Evolutionary conservation across 176 grass and related monocot genomes (phyloP), one percentile per base, ranked within the genome.

Genomic region (Carex kokanica): DNA sequence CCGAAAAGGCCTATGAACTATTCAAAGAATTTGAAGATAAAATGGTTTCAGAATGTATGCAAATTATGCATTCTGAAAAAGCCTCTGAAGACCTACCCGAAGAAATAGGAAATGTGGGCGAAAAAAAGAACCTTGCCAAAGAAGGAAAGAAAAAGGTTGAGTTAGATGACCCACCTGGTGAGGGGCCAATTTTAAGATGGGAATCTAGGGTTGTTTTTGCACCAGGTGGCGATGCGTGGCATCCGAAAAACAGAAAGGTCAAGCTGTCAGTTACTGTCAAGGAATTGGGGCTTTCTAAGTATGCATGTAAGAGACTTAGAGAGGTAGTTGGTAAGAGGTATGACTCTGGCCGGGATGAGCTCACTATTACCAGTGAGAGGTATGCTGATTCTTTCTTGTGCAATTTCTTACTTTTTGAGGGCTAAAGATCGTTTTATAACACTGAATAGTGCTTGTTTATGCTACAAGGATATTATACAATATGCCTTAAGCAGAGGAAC

Each of bases 11-110:
- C 57, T 98, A 91, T 80, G 87, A 93, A 79, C 61, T 93, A 68
- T 98, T 98, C 79, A 93, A 94, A 87, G 92, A 94, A 56, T 98
- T 90, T 84, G 95, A 98, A 85, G 92, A 94, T 69, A 87, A 88
- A 55, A 93, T 93, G 84, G 90, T 94, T 65, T 17, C 29, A 2
- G 89, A 94, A 71, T 94, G 86, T 60, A 79, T 83, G 56, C 43
- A 91, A 74, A 60, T 90, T 78, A 93, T 95, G 86, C 89, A 91
- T 80, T 57, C 75, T 60, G 82, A 91, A 84, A 45, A 43, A n/a
- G 84, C 89, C 53, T 64, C 86, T 84, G 84, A 88, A 1, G 78
- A 16, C 47, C 38, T 47, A 21, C 9, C 38, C 4, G 60, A 66
- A 15, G 79, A 65, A 62, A 51, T 25, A 61, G 32, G 36, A 77